Evolutionary conservation across 805 yeast genomes (phyloP).

Genomic region (Lipomyces sp.): DNA sequence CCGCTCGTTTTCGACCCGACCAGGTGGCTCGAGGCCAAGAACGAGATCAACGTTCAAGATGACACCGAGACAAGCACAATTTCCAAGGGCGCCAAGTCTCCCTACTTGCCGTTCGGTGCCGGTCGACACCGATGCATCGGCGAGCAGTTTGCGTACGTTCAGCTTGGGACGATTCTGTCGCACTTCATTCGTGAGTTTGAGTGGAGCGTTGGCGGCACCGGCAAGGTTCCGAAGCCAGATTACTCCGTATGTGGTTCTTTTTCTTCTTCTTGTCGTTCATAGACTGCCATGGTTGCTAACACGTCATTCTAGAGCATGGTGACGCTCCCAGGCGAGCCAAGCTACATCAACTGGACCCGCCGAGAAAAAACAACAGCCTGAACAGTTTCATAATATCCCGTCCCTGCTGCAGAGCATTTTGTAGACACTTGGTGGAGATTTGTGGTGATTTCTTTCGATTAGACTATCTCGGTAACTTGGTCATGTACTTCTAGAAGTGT

Average conservation of each 20-base stretch:
- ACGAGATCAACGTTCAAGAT: constrained; percentile 41
- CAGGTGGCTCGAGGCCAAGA: constrained; percentile 61
- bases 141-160: constrained; percentile 95
- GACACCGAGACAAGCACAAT: constrained; percentile 61
- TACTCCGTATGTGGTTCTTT: constrained; percentile 22
- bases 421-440: too few relatives aligned
- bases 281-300: constrained; percentile 65
- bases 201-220: constrained; percentile 65
- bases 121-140: constrained; percentile 99
- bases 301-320: constrained; percentile 90
- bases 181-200: constrained; percentile 70
- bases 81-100: constrained; percentile 92
- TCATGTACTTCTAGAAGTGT: too few relatives aligned
- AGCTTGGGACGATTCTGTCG: constrained; percentile 79
- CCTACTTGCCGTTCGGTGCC: constrained; percentile 97
- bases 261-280: not conserved
- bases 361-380: too few relatives aligned
- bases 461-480: too few relatives aligned
- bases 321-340: constrained; percentile 74
- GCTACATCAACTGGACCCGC: constrained; percentile 31
- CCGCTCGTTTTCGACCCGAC: constrained; percentile 73
- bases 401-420: too few relatives aligned
- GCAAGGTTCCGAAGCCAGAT: constrained; percentile 31
- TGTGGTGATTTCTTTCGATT: too few relatives aligned
- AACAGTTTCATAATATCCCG: too few relatives aligned